Conservation (phyloP, 768 basidiomycete species). For the Tremella mesenterica region DNA sequence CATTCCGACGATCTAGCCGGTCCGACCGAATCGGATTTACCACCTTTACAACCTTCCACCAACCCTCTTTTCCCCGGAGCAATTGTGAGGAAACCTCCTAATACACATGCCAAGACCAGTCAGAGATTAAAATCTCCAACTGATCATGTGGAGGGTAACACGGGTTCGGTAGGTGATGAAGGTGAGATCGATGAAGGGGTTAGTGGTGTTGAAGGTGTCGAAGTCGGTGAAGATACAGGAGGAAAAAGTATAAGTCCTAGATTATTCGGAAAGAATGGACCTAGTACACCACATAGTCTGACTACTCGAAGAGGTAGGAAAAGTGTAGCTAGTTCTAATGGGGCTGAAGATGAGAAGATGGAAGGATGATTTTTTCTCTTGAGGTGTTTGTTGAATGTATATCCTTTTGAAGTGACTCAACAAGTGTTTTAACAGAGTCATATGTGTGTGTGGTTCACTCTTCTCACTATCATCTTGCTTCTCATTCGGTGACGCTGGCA, state of each 20-base stretch:
- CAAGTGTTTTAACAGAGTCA: too few relatives aligned
- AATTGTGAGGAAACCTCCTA: conserved; percentile 30
- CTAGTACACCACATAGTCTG: conserved; percentile 9
- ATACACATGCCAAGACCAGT: conserved; percentile 27
- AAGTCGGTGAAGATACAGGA: neutral
- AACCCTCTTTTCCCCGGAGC: conserved; percentile 38
- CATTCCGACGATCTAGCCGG: neutral
- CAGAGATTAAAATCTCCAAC: neutral
- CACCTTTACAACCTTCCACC: conserved; percentile 27
- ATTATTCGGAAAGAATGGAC: neutral
- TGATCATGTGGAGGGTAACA: neutral
- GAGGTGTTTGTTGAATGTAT: too few relatives aligned
- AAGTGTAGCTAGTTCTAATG: conserved; percentile 1
- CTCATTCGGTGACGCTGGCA: too few relatives aligned
- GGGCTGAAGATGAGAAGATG: too few relatives aligned
- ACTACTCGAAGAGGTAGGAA: conserved; percentile 9
- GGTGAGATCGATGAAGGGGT: neutral
- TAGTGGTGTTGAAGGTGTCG: neutral
- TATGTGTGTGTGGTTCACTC: too few relatives aligned
- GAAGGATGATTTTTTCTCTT: too few relatives aligned
- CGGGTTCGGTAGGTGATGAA: neutral
- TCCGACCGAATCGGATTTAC: conserved; percentile 10
- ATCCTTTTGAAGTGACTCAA: too few relatives aligned
- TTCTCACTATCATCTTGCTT: too few relatives aligned
- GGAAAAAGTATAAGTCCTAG: too few relatives aligned